Conservation (phyloP, 768 basidiomycete genomes). For the Daedaleopsis nitida region DNA sequence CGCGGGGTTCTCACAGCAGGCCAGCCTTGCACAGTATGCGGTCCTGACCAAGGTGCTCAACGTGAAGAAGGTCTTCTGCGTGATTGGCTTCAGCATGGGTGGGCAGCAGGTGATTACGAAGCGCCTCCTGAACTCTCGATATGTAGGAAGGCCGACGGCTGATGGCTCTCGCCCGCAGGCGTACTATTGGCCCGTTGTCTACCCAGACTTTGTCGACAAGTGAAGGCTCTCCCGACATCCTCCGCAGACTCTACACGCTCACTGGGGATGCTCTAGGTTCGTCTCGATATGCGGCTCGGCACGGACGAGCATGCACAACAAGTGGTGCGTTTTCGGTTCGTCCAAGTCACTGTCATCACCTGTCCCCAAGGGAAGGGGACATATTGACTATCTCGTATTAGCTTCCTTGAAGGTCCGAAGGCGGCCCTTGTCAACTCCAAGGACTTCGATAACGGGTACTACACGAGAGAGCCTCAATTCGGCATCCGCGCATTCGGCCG, state of each 20-base stretch:
- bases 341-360: too few relatives aligned
- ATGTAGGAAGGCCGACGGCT: neutral
- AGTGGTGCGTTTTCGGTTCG: constrained; percentile 39
- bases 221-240: constrained; percentile 14
- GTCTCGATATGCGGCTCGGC: constrained; percentile 55
- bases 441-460: constrained; percentile 58
- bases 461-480: constrained; percentile 45
- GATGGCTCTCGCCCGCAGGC: constrained; percentile 35
- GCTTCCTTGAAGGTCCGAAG: constrained; percentile 63
- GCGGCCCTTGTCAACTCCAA: constrained; percentile 54
- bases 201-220: constrained; percentile 56
- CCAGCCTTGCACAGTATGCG: constrained; percentile 54
- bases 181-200: constrained; percentile 58
- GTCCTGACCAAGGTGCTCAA: constrained; percentile 51
- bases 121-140: neutral
- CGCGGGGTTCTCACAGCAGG: neutral
- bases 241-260: neutral
- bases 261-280: constrained; percentile 38
- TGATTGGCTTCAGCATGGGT: constrained; percentile 63
- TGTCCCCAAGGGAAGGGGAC: neutral
- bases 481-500: constrained; percentile 59
- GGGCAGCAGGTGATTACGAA: constrained; percentile 47
- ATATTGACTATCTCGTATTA: constrained; percentile 22
- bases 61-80: constrained; percentile 46
- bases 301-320: constrained; percentile 55